Conservation (phyloP, 2,329 filamentous ascomycete genomes). For the Fusarium dlaminii region DNA sequence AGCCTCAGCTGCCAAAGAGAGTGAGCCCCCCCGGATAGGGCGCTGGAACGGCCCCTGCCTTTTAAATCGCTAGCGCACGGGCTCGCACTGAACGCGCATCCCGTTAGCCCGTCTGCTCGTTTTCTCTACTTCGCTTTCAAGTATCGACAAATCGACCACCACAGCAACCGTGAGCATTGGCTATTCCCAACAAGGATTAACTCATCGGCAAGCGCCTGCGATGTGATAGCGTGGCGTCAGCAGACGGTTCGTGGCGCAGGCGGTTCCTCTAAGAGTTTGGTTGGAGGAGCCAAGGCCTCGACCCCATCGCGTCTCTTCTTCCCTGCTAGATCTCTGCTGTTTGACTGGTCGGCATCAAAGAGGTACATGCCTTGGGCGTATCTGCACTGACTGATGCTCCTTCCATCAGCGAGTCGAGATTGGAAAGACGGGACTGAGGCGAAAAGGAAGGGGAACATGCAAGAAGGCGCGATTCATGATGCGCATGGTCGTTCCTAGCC, state of each 20-base stretch:
- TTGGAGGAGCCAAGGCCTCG: conserved; percentile 22
- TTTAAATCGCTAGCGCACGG: conserved; percentile 26
- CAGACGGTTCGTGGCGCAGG: conserved; percentile 26
- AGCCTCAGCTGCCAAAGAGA: conserved; percentile 12
- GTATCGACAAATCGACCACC: conserved; percentile 20
- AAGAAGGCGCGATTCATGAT: conserved; percentile 19
- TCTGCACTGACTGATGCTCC: conserved; percentile 5
- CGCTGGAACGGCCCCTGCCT: conserved; percentile 36
- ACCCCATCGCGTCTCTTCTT: neutral
- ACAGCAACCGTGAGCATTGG: neutral
- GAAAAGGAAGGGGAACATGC: conserved; percentile 6
- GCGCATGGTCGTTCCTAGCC: neutral
- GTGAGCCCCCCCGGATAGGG: conserved; percentile 18
- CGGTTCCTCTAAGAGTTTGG: conserved; percentile 10
- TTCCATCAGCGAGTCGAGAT: conserved; percentile 21
- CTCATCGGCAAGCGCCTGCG: conserved; percentile 16
- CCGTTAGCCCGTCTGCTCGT: conserved; percentile 4
- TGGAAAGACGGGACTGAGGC: conserved; percentile 17
- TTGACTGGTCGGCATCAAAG: conserved; percentile 9
- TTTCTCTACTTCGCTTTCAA: conserved; percentile 17
- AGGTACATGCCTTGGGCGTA: conserved; percentile 26
- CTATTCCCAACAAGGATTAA: conserved; percentile 30
- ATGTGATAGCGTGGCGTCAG: conserved; percentile 36
- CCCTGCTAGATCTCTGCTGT: conserved; percentile 6
- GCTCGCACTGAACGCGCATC: conserved; percentile 3